Evolutionary conservation across 2,329 filamentous ascomycete species (phyloP).

Genomic region (Chaetomium sp.): DNA sequence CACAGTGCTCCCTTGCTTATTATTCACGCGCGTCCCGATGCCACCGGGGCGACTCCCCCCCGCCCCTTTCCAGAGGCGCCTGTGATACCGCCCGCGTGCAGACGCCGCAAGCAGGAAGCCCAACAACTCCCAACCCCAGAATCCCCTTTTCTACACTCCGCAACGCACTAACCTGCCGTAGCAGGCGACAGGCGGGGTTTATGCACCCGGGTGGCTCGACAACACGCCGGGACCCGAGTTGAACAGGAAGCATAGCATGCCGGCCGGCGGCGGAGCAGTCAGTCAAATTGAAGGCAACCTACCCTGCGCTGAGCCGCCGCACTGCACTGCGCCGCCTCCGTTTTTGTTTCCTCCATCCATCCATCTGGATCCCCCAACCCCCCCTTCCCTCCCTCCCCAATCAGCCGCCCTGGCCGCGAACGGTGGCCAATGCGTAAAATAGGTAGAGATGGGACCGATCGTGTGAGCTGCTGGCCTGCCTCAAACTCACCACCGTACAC

Average conservation of each 20-base stretch:
- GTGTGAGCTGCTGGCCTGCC: no score
- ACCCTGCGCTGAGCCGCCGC: neutral
- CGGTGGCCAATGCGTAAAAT: no score
- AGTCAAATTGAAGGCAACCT: no score
- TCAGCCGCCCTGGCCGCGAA: neutral
- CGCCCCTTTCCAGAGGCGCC: no score
- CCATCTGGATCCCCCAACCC: neutral
- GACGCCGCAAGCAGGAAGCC: neutral
- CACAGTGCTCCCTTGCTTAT: neutral
- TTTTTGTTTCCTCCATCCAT: neutral
- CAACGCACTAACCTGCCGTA: neutral
- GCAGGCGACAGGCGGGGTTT: neutral
- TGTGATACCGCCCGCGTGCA: neutral
- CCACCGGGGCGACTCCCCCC: neutral
- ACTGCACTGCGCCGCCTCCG: constrained; percentile 15
- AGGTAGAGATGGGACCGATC: no score
- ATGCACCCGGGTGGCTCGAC: constrained; percentile 3
- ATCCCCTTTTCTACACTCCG: neutral
- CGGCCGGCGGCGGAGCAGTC: neutral
- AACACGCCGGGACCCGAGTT: neutral
- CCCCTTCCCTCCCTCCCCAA: neutral
- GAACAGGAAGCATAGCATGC: neutral
- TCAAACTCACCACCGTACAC: no score
- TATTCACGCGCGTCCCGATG: neutral
- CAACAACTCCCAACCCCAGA: neutral